Conservation (phyloP, 176 grass and related monocot genomes). For the Rhynchospora tenuis region DNA sequence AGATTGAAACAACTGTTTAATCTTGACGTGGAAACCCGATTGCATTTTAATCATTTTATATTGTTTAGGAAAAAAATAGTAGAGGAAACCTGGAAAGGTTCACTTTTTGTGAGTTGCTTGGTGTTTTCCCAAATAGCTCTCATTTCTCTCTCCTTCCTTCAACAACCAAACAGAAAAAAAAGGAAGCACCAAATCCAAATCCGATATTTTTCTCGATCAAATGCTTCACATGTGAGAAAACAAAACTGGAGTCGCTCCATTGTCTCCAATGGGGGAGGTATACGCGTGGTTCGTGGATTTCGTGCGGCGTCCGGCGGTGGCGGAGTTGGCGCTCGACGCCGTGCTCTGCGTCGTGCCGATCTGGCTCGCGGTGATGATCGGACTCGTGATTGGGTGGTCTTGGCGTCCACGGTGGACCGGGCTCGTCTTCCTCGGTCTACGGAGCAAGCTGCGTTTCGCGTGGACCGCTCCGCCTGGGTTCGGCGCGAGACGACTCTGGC, state of each 20-base stretch:
- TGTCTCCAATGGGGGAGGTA: conserved; percentile 57
- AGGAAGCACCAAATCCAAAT: conserved; percentile 1
- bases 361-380: conserved; percentile 98
- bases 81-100: no score
- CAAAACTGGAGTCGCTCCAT: background rate
- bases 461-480: conserved; percentile 70
- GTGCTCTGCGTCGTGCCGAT: conserved; percentile 94
- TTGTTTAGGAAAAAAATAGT: no score
- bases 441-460: conserved; percentile 59
- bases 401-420: conserved; percentile 95
- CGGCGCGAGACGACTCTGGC: conserved; percentile 79
- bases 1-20: background rate
- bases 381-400: conserved; percentile 74
- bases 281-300: conserved; percentile 58
- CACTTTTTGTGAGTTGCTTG: background rate
- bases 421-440: conserved; percentile 70
- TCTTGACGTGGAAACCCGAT: background rate
- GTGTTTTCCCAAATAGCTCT: background rate
- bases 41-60: no score
- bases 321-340: conserved; percentile 77
- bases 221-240: background rate
- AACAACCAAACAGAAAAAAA: background rate
- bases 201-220: background rate
- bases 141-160: background rate
- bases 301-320: conserved; percentile 60